A percentile compares a stretch with the other conserved stretches of the same genome.
Evolutionary conservation across 129 eudicot species (phyloP).

Genomic region (Escallonia herrerae): DNA sequence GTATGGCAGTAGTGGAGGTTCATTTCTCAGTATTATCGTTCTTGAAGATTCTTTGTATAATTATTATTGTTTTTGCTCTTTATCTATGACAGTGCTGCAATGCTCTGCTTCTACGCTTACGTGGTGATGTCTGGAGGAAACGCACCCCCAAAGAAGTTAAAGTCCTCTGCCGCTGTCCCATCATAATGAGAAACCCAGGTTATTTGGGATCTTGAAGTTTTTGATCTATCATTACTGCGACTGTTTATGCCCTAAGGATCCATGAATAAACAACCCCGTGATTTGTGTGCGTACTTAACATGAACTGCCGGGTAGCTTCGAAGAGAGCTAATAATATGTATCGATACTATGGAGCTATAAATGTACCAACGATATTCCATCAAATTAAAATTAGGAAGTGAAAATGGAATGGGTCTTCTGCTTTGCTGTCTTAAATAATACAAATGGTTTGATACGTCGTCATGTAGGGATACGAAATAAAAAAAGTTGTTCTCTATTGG

Average conservation of each 20-base stretch:
- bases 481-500: not conserved
- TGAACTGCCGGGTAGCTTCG: constrained; percentile 1
- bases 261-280: not conserved
- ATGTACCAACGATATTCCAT: not conserved
- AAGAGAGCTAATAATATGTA: not conserved
- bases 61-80: not conserved
- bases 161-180: constrained; percentile 27
- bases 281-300: not conserved
- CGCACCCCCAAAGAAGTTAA: constrained; percentile 86
- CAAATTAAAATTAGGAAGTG: not conserved
- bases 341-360: not conserved
- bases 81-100: constrained; percentile 41
- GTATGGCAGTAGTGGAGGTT: constrained; percentile 24
- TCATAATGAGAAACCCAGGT: constrained; percentile 22
- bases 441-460: not conserved
- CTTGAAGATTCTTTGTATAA: not conserved
- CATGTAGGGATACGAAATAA: not conserved
- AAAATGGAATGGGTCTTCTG: not conserved
- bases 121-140: constrained; percentile 87
- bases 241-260: not conserved
- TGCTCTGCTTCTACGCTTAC: constrained; percentile 77
- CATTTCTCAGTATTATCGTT: not conserved
- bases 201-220: constrained; percentile 3
- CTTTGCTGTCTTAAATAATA: not conserved
- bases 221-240: constrained; percentile 1